A percentile compares a stretch with the other conserved stretches of the same genome.
Evolutionary conservation across 1,139 yeast species (phyloP).

Genomic region (Hyphopichia wangnamkhiaoensis): DNA sequence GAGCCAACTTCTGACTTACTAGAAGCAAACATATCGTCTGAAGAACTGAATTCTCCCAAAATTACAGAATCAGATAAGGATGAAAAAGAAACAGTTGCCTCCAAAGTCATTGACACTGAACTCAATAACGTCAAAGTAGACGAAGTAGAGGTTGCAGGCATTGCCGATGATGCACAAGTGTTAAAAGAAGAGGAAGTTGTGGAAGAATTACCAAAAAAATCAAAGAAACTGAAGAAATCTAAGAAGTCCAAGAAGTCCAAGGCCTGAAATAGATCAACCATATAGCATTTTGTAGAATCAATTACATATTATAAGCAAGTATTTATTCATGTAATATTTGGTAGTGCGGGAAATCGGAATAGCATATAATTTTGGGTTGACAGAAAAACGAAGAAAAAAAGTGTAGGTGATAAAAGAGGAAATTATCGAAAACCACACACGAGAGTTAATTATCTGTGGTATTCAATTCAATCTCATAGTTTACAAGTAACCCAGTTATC

Average conservation of each 20-base stretch:
- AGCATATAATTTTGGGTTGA: background rate
- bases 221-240: slow-evolving; percentile 8
- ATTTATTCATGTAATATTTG: too few relatives aligned
- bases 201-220: slow-evolving; percentile 5
- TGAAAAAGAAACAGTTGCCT: slow-evolving; percentile 10
- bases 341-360: background rate
- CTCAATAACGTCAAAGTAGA: slow-evolving; percentile 16
- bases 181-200: slow-evolving; percentile 4
- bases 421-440: too few relatives aligned
- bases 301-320: too few relatives aligned
- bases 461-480: too few relatives aligned
- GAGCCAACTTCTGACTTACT: slow-evolving; percentile 5
- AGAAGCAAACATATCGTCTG: slow-evolving; percentile 5
- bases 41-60: slow-evolving; percentile 10
- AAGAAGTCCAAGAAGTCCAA: slow-evolving; percentile 10
- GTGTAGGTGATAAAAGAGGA: too few relatives aligned
- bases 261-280: background rate
- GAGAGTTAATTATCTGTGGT: too few relatives aligned
- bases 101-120: slow-evolving; percentile 5
- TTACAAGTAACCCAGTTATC: too few relatives aligned
- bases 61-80: slow-evolving; percentile 11
- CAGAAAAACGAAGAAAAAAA: background rate
- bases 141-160: slow-evolving; percentile 13
- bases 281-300: background rate
- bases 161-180: slow-evolving; percentile 3